Conservation (phyloP, 2,329 filamentous ascomycete genomes). For the Fusarium liriodendri region DNA sequence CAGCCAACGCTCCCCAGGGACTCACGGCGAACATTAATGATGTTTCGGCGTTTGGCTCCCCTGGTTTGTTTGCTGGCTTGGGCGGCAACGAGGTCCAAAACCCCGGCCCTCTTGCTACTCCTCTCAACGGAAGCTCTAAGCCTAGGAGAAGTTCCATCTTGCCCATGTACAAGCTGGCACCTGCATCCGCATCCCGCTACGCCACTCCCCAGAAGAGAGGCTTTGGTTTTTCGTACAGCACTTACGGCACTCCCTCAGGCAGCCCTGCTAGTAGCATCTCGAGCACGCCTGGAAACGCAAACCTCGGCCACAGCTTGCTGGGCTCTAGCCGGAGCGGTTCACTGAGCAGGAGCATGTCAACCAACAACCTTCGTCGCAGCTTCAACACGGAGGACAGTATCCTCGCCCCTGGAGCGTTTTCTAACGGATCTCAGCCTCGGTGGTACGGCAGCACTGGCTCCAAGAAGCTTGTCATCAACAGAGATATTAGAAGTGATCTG, state of each 20-base stretch:
- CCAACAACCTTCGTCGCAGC: slow-evolving; percentile 84
- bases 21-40: slow-evolving; percentile 85
- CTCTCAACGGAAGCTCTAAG: slow-evolving; percentile 80
- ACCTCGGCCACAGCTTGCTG: slow-evolving; percentile 72
- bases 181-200: slow-evolving; percentile 81
- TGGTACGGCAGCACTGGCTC: slow-evolving; percentile 76
- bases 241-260: slow-evolving; percentile 83
- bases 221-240: slow-evolving; percentile 94
- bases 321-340: slow-evolving; percentile 75
- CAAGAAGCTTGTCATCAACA: slow-evolving; percentile 94
- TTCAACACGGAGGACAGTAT: slow-evolving; percentile 89
- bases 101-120: slow-evolving; percentile 91
- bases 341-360: slow-evolving; percentile 88
- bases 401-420: slow-evolving; percentile 86
- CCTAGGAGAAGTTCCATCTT: slow-evolving; percentile 82
- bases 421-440: slow-evolving; percentile 71
- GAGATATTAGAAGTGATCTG: slow-evolving; percentile 80
- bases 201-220: slow-evolving; percentile 87
- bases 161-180: slow-evolving; percentile 88
- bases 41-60: slow-evolving; percentile 88
- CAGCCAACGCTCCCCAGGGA: slow-evolving; percentile 66
- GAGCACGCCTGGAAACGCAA: slow-evolving; percentile 76
- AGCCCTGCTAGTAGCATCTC: slow-evolving; percentile 72
- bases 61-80: slow-evolving; percentile 85
- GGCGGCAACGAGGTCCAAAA: slow-evolving; percentile 71